Evolutionary conservation across 805 yeast genomes (phyloP), one percentile per base, ranked within the genome.

Genomic region (Huiozyma naganishii): DNA sequence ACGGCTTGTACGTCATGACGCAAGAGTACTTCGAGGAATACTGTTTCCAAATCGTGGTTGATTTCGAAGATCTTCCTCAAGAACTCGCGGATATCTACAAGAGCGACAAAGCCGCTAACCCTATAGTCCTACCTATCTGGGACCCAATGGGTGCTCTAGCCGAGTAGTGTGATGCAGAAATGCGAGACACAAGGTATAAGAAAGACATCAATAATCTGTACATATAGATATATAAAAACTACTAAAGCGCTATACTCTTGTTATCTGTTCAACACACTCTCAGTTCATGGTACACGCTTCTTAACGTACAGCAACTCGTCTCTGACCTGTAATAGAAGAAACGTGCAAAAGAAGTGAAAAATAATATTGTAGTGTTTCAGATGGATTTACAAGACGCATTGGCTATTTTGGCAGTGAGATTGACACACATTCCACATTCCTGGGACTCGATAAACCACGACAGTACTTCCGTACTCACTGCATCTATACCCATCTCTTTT

Each of bases 81-180:
- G 65, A 72, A 29, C 56, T 74, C 40, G 59, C 65, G 40, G 50
- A 58, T 8, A 57, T 52, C 36, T 56, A 57, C 37, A 45, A 64
- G 34, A 55, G 68, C 43, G 67, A 70, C 48, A 66, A 69, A 32
- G 73, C 68, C 45, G 59, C 69, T 34, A 17, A 17, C 23, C 77
- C 80, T 36, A 69, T 76, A 45, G 72, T 72, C n/a, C 67, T 81
- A 33, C 86, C 85, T 41, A 77, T 83, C 8, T 81, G 85, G 77
- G 89, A 81, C 57, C 87, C 89, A 42, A 79, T 80, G 80, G 89
- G 88, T 42, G 83, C 88, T 2, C 61, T 81, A 43, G 88, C 88
- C 8, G 44, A 51, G 30, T 53, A 44, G n/a, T 30, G n/a, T 3
- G 48, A 49, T 13, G 68, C 70, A 37, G 72, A 74, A 47, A 83